Conservation (phyloP, 2,329 filamentous ascomycete species). For the Exophiala spinifera region DNA sequence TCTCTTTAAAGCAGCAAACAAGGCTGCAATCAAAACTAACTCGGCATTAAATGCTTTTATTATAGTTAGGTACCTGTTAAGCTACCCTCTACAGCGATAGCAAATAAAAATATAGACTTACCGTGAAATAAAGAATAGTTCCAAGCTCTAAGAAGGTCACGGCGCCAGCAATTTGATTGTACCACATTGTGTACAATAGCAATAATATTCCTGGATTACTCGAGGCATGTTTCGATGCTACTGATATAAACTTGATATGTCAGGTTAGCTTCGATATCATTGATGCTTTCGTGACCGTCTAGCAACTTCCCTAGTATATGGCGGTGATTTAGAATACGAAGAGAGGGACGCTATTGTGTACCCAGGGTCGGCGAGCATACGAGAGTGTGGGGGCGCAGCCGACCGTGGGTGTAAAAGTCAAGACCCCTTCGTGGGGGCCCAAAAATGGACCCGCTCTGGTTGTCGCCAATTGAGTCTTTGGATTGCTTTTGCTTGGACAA, state of each 20-base stretch:
- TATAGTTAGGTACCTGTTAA: not conserved
- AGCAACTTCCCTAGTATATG: conserved; percentile 42
- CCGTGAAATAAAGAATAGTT: conserved; percentile 37
- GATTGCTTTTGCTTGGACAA: no score
- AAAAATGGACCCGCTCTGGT: no score
- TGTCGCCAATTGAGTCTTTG: no score
- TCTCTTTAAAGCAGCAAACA: conserved; percentile 8
- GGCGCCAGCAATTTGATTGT: conserved; percentile 21
- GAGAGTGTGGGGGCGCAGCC: no score
- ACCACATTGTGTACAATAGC: conserved; percentile 29
- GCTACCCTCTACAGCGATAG: not conserved
- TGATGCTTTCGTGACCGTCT: conserved; percentile 23
- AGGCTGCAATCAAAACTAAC: conserved; percentile 6
- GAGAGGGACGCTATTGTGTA: no score
- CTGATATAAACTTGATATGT: conserved; percentile 35
- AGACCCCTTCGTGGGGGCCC: no score
- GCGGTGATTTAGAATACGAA: conserved; percentile 44
- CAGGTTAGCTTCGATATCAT: conserved; percentile 27
- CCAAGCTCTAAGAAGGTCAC: conserved; percentile 34
- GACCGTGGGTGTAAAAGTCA: no score
- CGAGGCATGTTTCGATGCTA: conserved; percentile 35
- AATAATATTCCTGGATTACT: conserved; percentile 35
- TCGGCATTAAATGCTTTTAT: conserved; percentile 14
- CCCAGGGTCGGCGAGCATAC: no score
- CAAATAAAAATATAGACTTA: conserved; percentile 20